These are phyloP conservation scores for Penicillium concentricum DNA, from an alignment of 2,329 filamentous ascomycete species.

Conservation along the genomic window DNA sequence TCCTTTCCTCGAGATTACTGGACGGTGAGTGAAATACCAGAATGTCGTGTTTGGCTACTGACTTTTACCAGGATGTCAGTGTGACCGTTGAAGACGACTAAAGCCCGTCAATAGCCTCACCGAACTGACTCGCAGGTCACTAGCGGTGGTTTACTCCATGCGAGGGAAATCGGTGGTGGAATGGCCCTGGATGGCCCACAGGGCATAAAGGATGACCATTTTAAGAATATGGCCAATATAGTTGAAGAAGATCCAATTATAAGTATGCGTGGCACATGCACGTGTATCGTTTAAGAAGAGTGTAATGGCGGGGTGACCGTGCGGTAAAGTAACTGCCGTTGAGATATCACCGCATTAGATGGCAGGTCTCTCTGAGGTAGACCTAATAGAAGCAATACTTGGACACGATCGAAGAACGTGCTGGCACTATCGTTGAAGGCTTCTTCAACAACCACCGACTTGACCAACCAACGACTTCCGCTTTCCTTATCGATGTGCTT, in stretches of 20 bases:
- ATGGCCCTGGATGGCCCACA: too few relatives aligned
- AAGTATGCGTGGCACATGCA: neutral
- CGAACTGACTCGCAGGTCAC: neutral
- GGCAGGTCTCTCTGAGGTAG: too few relatives aligned
- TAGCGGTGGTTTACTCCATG: neutral
- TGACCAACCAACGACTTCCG: too few relatives aligned
- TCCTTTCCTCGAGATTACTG: neutral
- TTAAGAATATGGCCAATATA: neutral
- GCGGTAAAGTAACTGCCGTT: too few relatives aligned
- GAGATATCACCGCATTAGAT: too few relatives aligned
- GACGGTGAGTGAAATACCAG: neutral
- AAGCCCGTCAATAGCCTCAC: neutral
- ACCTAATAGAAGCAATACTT: too few relatives aligned
- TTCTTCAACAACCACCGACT: too few relatives aligned
- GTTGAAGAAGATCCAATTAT: neutral
- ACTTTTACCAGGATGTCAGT: neutral
- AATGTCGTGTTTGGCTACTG: neutral
- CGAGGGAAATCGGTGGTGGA: neutral
- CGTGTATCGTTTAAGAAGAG: neutral
- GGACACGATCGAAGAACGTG: too few relatives aligned
- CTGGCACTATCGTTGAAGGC: too few relatives aligned
- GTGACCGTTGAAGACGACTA: neutral
- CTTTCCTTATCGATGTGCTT: too few relatives aligned
- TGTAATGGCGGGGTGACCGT: too few relatives aligned
- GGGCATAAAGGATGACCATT: neutral